Base-by-base conservation (phyloP, 495 filamentous ascomycete genomes). In the Penicillium desertorum region DNA sequence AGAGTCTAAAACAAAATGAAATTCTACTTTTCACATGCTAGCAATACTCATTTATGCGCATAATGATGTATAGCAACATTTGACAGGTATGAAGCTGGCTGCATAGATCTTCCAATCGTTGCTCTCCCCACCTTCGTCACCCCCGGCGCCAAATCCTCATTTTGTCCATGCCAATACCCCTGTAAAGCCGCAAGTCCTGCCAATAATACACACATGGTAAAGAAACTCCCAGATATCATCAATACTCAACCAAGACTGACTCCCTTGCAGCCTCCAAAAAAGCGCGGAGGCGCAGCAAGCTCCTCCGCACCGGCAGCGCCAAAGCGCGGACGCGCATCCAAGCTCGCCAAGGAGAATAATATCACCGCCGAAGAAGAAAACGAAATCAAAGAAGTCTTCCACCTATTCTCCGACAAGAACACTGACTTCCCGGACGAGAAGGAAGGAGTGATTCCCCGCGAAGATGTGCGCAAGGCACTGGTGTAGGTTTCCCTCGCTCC, bases 311-410 rank as follows among this genome's bases (percentile, higher is more conserved):
- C 62, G 11, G 51, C 71, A 36, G 66, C 67, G 25, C 68, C 71
- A 25, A 81, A 73, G 63, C 81, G 81, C 66, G 62, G 72, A 19
- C 79, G 81, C 45, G 83, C 80, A 61, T 96, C 92, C 62, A 93
- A 91, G 68, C 89, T 96, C 57, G 92, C 92, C 4, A 89, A 89
- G 70, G 89, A 94, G 60, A 85, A 97, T 79, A 82, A 89, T 69
- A 85, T 98, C 70, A 86, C 84, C 27, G 85, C 83, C 20, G 83
- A 84, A 48, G 88, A 96, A 76, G 94, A 98, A 68, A 78, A 81
- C 61, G 91, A 96, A 70, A 96, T 98, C 63, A 84, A 84, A 63
- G 91, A 96, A 71, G 92, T 91, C 16, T 98, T 94, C 73, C 73
- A 81, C 30, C 79, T 97, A 17, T 98, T 97, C 71, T 74, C 88